Evolutionary conservation across 2,329 filamentous ascomycete species (phyloP).

Genomic region (Rhexocercosporidium sp.): DNA sequence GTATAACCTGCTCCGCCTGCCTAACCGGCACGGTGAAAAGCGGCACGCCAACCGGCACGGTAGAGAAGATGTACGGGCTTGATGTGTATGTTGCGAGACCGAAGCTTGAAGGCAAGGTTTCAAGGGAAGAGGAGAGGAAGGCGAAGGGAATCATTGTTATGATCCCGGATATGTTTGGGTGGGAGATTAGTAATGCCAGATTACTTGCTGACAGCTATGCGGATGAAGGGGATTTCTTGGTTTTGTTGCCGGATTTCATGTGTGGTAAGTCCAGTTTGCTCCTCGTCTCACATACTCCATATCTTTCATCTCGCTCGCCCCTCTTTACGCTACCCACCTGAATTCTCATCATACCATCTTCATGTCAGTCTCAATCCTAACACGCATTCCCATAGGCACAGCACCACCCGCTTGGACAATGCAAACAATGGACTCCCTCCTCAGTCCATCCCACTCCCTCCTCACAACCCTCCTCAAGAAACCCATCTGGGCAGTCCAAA

Average conservation of each 20-base stretch:
- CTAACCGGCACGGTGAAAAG: background rate
- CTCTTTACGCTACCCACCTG: background rate
- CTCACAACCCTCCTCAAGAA: constrained; percentile 20
- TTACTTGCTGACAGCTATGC: constrained; percentile 54
- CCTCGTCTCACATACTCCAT: background rate
- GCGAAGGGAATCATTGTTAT: constrained; percentile 51
- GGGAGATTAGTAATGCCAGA: constrained; percentile 51
- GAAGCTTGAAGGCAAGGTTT: background rate
- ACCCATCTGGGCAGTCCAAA: constrained; percentile 49
- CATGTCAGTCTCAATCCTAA: no score
- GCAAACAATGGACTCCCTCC: constrained; percentile 9
- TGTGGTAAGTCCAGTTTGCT: constrained; percentile 47
- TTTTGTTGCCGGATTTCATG: constrained; percentile 57
- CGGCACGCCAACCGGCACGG: background rate
- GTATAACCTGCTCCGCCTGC: constrained; percentile 1
- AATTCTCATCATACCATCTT: no score
- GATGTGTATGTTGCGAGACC: background rate
- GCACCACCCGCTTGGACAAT: background rate
- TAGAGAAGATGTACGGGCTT: background rate
- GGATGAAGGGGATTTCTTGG: constrained; percentile 45
- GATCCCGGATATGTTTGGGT: constrained; percentile 55
- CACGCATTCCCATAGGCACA: background rate
- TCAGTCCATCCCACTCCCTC: constrained; percentile 10
- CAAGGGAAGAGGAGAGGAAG: background rate
- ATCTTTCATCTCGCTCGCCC: no score